A percentile compares a stretch with the other conserved stretches of the same genome.
These are phyloP conservation scores for Hirsutella thompsonii DNA, from an alignment of 2,329 filamentous ascomycete species.

Conservation along the genomic window DNA sequence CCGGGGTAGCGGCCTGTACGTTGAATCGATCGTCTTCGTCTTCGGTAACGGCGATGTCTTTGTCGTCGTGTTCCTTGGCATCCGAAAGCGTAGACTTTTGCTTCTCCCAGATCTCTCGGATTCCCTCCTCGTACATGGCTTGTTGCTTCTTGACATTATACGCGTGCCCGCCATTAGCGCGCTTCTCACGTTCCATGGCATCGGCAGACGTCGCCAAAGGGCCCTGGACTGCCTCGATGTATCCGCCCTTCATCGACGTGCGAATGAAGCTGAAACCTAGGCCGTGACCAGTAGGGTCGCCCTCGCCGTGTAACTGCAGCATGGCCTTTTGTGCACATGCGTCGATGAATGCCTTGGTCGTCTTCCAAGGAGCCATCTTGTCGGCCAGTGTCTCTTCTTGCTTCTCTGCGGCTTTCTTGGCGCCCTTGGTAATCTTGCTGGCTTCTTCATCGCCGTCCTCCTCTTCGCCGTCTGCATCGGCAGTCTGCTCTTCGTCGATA, in stretches of 20 bases:
- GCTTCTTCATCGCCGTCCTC: slow-evolving; percentile 34
- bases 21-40: slow-evolving; percentile 60
- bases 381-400: slow-evolving; percentile 65
- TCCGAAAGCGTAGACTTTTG: slow-evolving; percentile 72
- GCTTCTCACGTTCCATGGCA: slow-evolving; percentile 75
- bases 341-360: slow-evolving; percentile 91
- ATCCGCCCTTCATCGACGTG: slow-evolving; percentile 97
- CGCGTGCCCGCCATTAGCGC: slow-evolving; percentile 83
- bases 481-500: slow-evolving; percentile 38
- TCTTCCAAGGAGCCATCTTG: slow-evolving; percentile 90
- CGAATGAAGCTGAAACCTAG: slow-evolving; percentile 95
- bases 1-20: slow-evolving; percentile 56
- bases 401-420: slow-evolving; percentile 32
- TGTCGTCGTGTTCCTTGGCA: slow-evolving; percentile 51
- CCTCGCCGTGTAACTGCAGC: slow-evolving; percentile 87
- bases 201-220: slow-evolving; percentile 60
- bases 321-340: slow-evolving; percentile 93
- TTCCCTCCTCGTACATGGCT: slow-evolving; percentile 80
- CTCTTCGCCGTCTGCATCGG: slow-evolving; percentile 49
- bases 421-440: slow-evolving; percentile 22
- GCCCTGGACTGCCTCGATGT: slow-evolving; percentile 64
- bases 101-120: slow-evolving; percentile 82
- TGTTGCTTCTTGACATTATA: slow-evolving; percentile 97
- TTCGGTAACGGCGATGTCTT: slow-evolving; percentile 43
- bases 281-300: slow-evolving; percentile 86